Evolutionary conservation across 805 yeast genomes (phyloP), one percentile per base, ranked within the genome.

Genomic region (Wickerhamiella qilinensis): DNA sequence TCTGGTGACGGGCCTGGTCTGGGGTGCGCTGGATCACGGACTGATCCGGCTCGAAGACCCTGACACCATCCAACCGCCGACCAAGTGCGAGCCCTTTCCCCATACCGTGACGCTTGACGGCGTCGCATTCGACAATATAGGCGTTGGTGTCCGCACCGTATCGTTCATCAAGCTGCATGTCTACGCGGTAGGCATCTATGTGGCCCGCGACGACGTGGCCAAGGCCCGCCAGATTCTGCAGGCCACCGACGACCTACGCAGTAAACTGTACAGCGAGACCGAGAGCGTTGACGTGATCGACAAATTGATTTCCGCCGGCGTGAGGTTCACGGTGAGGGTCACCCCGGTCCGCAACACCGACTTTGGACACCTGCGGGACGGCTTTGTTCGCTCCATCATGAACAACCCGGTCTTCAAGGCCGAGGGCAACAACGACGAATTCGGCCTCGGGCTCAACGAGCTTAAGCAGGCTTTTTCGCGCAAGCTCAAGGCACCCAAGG

Each of bases 341-440:
- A 75, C 79, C 9, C 96, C 98, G 0, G 75, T 78, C 15, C 71
- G 95, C 53, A 84, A 81, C 56, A 88, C 97, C 1, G 96, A 88
- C 58, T 85, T 80, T 58, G 74, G 75, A 45, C 97, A 91, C 54
- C 59, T 88, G 51, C 71, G 80, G 46, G 97, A 91, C 53, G 97
- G 97, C 0, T 70, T 91, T 43, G 70, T 84, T 36, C 77, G 86
- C 54, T 74, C 94, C 16, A 70, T 83, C 35, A 64, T 77, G 55
- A 78, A 83, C 27, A 73, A 73, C 51, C 74, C 78, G 2, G 60
- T 67, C 43, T 71, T 77, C 38, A 74, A 74, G 46, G 56, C 59
- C 19, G 38, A 52, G n/a, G 47, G 45, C 3, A 60, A 67, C 29
- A 60, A 60, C 24, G 71, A 65, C 2, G 60, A 56, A 19, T 54